A percentile compares a stretch with the other conserved stretches of the same genome.
Evolutionary conservation across 176 grass and related monocot species (phyloP).

Genomic region (Elaeis guineensis): DNA sequence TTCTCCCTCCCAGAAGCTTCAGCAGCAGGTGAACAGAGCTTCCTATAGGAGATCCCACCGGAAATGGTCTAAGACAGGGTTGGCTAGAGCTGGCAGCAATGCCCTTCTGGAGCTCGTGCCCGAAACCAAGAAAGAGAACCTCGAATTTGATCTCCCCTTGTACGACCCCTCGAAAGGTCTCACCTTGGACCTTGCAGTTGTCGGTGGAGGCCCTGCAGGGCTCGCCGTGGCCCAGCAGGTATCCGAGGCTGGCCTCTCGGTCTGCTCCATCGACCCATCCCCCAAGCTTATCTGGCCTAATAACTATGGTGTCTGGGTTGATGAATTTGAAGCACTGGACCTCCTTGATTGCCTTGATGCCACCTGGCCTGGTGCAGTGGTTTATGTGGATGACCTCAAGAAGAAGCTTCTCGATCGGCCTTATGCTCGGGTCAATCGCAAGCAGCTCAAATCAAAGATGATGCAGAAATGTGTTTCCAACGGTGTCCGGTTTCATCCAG

Average conservation of each 20-base stretch:
- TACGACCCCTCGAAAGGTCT: slow-evolving; percentile 62
- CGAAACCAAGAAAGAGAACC: slow-evolving; percentile 41
- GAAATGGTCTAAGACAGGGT: slow-evolving; percentile 12
- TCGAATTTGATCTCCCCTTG: slow-evolving; percentile 66
- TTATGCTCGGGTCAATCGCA: slow-evolving; percentile 68
- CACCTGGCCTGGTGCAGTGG: slow-evolving; percentile 63
- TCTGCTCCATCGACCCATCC: slow-evolving; percentile 78
- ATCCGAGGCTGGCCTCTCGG: slow-evolving; percentile 65
- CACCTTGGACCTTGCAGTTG: slow-evolving; percentile 69
- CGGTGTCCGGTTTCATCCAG: slow-evolving; percentile 69
- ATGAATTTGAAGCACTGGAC: slow-evolving; percentile 91
- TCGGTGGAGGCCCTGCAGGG: slow-evolving; percentile 78
- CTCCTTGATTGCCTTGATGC: slow-evolving; percentile 76
- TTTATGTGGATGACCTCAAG: slow-evolving; percentile 36
- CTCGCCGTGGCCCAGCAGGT: slow-evolving; percentile 91
- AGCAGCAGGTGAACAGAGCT: neutral
- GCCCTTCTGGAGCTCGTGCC: slow-evolving; percentile 43
- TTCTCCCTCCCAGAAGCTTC: slow-evolving; percentile 15
- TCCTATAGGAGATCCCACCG: slow-evolving; percentile 9
- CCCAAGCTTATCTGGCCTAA: slow-evolving; percentile 77
- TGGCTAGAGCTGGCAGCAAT: slow-evolving; percentile 9
- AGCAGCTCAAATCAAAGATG: slow-evolving; percentile 90
- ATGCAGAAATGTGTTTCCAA: slow-evolving; percentile 63
- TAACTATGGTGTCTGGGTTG: slow-evolving; percentile 96
- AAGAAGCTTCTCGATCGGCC: slow-evolving; percentile 55